phyloP scores from a whole-genome alignment of 2,329 filamentous ascomycete genomes.

The Septoria linicola region DNA sequence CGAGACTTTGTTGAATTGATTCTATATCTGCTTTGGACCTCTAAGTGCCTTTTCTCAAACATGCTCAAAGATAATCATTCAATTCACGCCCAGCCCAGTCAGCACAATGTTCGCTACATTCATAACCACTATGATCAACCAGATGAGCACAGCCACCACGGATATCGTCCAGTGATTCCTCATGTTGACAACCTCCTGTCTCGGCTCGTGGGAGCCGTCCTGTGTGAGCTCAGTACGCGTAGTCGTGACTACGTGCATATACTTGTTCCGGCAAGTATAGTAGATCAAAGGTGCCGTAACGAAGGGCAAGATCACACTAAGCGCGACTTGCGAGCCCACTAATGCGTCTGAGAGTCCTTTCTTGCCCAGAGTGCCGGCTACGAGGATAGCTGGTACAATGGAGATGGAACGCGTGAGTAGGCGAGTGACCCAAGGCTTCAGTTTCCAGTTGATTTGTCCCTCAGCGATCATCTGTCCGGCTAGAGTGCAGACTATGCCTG shows the following conservation, averaged over 20 bases:
- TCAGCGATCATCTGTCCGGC: slow-evolving; percentile 86
- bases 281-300: slow-evolving; percentile 80
- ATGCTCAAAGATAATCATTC: background rate
- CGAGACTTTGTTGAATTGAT: no score
- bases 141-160: slow-evolving; percentile 61
- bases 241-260: slow-evolving; percentile 66
- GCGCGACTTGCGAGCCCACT: slow-evolving; percentile 72
- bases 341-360: slow-evolving; percentile 69
- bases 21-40: no score
- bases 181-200: slow-evolving; percentile 54
- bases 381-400: slow-evolving; percentile 78
- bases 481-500: slow-evolving; percentile 86
- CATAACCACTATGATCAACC: slow-evolving; percentile 73
- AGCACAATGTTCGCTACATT: slow-evolving; percentile 75
- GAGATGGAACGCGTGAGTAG: slow-evolving; percentile 76
- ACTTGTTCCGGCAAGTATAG: slow-evolving; percentile 75
- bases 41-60: no score
- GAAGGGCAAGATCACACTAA: slow-evolving; percentile 78
- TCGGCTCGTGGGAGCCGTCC: slow-evolving; percentile 1
- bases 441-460: slow-evolving; percentile 72
- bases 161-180: slow-evolving; percentile 67
- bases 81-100: slow-evolving; percentile 52
- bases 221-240: background rate
- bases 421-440: slow-evolving; percentile 75
- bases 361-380: slow-evolving; percentile 74